Evolutionary conservation across 1,284 basidiomycete genomes (phyloP), one percentile per base, ranked within the genome.

Genomic region (Leccinum solheimii): DNA sequence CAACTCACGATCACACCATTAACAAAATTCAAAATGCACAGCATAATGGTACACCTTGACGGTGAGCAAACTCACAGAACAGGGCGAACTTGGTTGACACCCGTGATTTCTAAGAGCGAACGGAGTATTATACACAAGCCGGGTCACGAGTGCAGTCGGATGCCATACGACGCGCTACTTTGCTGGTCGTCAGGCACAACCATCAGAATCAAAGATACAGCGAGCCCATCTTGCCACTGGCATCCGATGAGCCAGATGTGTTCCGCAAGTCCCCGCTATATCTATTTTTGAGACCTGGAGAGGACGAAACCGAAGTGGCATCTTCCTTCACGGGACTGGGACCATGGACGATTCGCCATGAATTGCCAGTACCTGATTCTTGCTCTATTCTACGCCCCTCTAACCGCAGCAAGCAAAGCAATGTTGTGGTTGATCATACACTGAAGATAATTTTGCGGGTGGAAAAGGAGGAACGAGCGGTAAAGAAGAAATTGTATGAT

Each of bases 391-490:
- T 98, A 64, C 89, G 88, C 69, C 90, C 94, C 65, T 92, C 93
- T 21, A 95, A 92, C 71, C 90, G 88, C 74, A 94, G 95, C 75
- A 83, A 86, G 66, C 84, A 85, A 67, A 90, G 91, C 62, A 94
- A 94, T 71, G 88, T 98, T 66, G 78, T 82, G 16, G 84, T 97
- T 30, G 81, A 83, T 2, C 97, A 99, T 75, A 78, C 82, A 64
- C 79, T 99, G 64, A 95, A 95, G 78, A 82, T 95, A 54, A 83
- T 91, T 13, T 86, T 98, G 66, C 83, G 95, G 16, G 91, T 98
- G 14, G 91, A 96, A 76, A 83, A 89, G 45, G 92, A 91, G 1
- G 91, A 92, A 68, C 86, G 88, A 67, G 65, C 76, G 27, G 90
- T 91, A 68, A 92, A 85, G 72, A 81, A 86, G 64, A 95, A 94